Conservation (phyloP, 106 monocot species). For the Narthecium ossifragum region DNA sequence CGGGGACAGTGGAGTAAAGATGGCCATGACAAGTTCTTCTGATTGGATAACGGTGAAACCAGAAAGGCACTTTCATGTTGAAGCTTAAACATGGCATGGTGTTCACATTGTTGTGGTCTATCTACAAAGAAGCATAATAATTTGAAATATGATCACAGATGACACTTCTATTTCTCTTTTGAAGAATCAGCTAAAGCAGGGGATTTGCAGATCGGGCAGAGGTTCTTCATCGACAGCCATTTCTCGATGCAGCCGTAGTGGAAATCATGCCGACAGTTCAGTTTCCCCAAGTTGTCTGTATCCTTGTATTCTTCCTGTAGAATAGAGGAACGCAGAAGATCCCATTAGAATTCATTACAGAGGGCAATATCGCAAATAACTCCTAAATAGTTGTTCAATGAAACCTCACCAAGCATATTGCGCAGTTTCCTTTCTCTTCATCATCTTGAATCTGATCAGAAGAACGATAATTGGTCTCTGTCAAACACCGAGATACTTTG, state of each 20-base stretch:
- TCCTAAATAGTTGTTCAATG: not conserved
- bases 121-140: too few relatives aligned
- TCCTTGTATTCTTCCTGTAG: slow-evolving; percentile 53
- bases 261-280: slow-evolving; percentile 54
- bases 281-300: slow-evolving; percentile 29
- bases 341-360: not conserved
- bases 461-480: slow-evolving; percentile 17
- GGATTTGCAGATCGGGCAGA: slow-evolving; percentile 66
- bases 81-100: too few relatives aligned
- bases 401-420: slow-evolving; percentile 51
- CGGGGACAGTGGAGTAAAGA: too few relatives aligned
- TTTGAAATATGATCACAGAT: too few relatives aligned
- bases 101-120: too few relatives aligned
- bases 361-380: not conserved
- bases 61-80: too few relatives aligned
- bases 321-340: not conserved
- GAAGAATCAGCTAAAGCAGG: slow-evolving; percentile 17
- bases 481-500: slow-evolving; percentile 19
- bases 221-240: slow-evolving; percentile 51
- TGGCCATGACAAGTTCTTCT: too few relatives aligned
- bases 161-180: slow-evolving; percentile 21
- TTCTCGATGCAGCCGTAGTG: slow-evolving; percentile 39
- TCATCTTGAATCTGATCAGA: slow-evolving; percentile 9
- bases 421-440: slow-evolving; percentile 31
- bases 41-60: too few relatives aligned